Percentiles rank a stretch among this genome's conserved stretches.
Conservation (phyloP, 1,284 basidiomycete species). For the Porodaedalea pini region DNA sequence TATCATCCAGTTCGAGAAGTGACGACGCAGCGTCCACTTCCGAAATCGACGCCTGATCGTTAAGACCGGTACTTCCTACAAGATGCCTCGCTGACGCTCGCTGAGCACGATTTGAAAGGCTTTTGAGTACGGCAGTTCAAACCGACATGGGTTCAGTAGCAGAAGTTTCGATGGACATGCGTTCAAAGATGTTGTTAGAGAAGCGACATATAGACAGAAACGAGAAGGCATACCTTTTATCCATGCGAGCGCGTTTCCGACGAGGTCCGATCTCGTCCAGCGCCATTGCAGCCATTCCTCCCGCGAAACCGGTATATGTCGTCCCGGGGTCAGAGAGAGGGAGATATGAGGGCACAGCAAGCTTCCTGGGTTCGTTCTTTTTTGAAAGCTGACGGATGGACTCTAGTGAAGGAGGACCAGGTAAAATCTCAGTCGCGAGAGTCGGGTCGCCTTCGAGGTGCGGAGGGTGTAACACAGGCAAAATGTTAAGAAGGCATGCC, state of each 20-base stretch:
- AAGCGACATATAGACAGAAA: neutral
- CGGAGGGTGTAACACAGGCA: conserved; percentile 65
- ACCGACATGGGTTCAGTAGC: conserved; percentile 19
- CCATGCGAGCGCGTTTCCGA: conserved; percentile 65
- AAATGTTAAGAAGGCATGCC: conserved; percentile 26
- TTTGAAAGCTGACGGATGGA: conserved; percentile 61
- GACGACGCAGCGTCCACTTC: conserved; percentile 42
- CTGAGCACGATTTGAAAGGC: conserved; percentile 60
- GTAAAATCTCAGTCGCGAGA: conserved; percentile 79
- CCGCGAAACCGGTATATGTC: conserved; percentile 61
- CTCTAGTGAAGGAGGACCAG: conserved; percentile 69
- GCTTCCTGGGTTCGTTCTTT: conserved; percentile 75
- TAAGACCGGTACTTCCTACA: conserved; percentile 23
- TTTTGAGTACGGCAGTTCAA: neutral
- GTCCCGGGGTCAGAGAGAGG: conserved; percentile 77
- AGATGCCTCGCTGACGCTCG: conserved; percentile 70
- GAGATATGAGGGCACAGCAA: conserved; percentile 64
- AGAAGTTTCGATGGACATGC: neutral
- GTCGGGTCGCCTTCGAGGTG: conserved; percentile 74
- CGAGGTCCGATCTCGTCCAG: conserved; percentile 59
- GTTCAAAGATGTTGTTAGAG: neutral
- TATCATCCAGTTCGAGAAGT: conserved; percentile 37
- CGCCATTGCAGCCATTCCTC: conserved; percentile 56
- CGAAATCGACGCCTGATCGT: conserved; percentile 37
- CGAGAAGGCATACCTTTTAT: conserved; percentile 58